phyloP scores from a whole-genome alignment of 2,329 filamentous ascomycete species.

The Clarireedia paspali region DNA sequence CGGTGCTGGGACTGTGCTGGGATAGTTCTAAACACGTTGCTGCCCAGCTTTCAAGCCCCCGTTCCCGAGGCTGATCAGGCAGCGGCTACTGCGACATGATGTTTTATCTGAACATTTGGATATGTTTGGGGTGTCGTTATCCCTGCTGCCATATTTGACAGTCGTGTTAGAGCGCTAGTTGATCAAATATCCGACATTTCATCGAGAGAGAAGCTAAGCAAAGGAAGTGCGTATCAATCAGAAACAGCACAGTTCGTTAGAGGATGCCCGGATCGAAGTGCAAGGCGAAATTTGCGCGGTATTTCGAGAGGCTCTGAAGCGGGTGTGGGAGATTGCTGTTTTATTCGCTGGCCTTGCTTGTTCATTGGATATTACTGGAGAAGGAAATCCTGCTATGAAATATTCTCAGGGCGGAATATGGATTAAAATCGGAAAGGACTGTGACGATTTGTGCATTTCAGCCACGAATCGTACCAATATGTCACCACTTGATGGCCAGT shows the following conservation, averaged over 20 bases:
- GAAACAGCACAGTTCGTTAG: not conserved
- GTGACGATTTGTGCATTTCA: too few relatives aligned
- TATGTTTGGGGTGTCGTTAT: slow-evolving; percentile 39
- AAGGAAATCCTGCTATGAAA: not conserved
- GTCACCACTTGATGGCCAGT: too few relatives aligned
- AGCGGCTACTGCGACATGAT: slow-evolving; percentile 11
- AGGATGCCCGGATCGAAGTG: not conserved
- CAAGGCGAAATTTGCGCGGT: not conserved
- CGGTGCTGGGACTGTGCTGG: slow-evolving; percentile 39
- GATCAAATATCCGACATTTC: not conserved
- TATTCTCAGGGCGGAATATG: not conserved
- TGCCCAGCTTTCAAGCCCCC: slow-evolving; percentile 37
- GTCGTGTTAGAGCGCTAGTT: not conserved
- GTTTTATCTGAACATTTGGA: slow-evolving; percentile 41
- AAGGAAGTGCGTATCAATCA: not conserved
- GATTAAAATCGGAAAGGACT: not conserved
- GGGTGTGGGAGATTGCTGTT: not conserved
- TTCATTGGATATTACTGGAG: not conserved
- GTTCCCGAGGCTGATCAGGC: slow-evolving; percentile 32
- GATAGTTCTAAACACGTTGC: slow-evolving; percentile 33
- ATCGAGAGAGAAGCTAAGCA: not conserved
- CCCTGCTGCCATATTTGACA: slow-evolving; percentile 9
- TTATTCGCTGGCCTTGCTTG: not conserved
- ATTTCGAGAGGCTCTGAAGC: not conserved
- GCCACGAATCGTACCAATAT: too few relatives aligned